A percentile compares a stretch with the other conserved stretches of the same genome.
Conservation (phyloP, 1,139 yeast species). For the Zygoascus sp. region DNA sequence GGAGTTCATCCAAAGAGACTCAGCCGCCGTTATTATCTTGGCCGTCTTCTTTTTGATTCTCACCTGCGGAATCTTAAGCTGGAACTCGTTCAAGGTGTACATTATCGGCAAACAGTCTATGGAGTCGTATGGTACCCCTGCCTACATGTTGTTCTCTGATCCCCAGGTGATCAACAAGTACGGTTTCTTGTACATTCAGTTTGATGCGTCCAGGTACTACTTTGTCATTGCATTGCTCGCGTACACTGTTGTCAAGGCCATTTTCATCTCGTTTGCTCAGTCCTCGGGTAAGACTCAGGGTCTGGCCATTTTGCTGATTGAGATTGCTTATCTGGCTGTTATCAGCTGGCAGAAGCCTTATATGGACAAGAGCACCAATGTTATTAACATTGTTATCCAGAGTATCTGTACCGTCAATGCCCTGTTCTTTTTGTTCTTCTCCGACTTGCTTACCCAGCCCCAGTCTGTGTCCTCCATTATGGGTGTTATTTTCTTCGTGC, state of each 20-base stretch:
- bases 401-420: constrained; percentile 76
- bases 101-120: constrained; percentile 67
- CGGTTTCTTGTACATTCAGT: constrained; percentile 90
- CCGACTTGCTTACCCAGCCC: constrained; percentile 81
- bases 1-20: constrained; percentile 83
- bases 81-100: constrained; percentile 68
- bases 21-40: constrained; percentile 77
- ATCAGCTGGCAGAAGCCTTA: constrained; percentile 76
- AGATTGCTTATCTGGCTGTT: constrained; percentile 59
- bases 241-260: constrained; percentile 68
- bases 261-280: constrained; percentile 85
- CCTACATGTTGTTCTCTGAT: constrained; percentile 83
- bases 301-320: constrained; percentile 69
- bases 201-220: constrained; percentile 77
- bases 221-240: constrained; percentile 61
- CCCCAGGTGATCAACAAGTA: constrained; percentile 71
- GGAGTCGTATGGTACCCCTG: constrained; percentile 77
- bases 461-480: constrained; percentile 84
- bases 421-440: constrained; percentile 81
- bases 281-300: constrained; percentile 75
- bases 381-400: constrained; percentile 78
- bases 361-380: constrained; percentile 90
- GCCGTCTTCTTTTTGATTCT: constrained; percentile 68
- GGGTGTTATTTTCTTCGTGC: constrained; percentile 82
- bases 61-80: constrained; percentile 54